Base-by-base conservation (phyloP, 1,139 yeast species). In the Geotrichum restrictum region DNA sequence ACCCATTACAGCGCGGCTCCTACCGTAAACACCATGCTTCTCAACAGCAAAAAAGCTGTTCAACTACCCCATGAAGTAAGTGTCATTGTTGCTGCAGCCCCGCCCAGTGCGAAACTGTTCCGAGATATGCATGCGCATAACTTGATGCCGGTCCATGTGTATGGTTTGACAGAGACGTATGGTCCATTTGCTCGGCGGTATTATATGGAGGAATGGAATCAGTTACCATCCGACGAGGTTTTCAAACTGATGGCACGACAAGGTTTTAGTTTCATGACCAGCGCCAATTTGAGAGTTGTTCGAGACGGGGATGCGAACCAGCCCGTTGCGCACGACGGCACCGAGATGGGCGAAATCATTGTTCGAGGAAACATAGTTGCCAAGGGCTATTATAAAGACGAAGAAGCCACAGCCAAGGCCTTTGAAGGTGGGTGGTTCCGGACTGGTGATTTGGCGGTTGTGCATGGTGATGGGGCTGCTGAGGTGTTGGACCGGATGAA, bases 381-480 rank as follows among this genome's bases (percentile, higher is more conserved):
- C 64, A 66, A 66, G 33, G 80, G 79, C 13, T 86, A 86, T 67
- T 83, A 70, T 69, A 77, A 81, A 60, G 80, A 83, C 61, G 74
- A 74, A 3, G 74, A 73, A 21, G 85, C 79, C 45, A 81, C 86
- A 1, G 65, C 61, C 36, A 74, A 76, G 56, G 74, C 80, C 10
- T 68, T 82, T 54, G 82, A 78, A 58, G 81, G 82, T 27, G 88
- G 88, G 11, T 85, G 89, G 88, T 85, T 84, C 71, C 74, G 76
- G 38, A 82, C 91, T n/a, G 95, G 95, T 48, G 95, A 86, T 67
- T 77, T 86, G 60, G 93, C 87, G 1, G 76, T 73, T 49, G 70
- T 84, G 58, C 80, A 76, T 47, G 64, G 67, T 1, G 78, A 77
- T 48, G 88, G 88, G 27, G 74, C 85, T 56, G 66, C 85, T 18